Base-by-base conservation (phyloP, 768 basidiomycete species). In the Lactarius quietus region DNA sequence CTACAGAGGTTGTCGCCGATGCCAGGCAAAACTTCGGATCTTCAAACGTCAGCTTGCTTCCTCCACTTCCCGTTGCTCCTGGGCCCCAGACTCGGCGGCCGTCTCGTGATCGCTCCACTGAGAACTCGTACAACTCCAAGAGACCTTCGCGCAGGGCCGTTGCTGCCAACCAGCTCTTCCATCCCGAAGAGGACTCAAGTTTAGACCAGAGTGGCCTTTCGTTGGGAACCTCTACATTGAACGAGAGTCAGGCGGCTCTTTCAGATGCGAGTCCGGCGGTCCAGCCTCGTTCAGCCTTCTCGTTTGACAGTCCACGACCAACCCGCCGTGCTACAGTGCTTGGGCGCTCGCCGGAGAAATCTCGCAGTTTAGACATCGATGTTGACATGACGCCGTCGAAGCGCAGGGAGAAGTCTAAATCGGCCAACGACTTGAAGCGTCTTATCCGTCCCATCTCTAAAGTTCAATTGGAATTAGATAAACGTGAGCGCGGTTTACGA, bases 1-100 rank as follows among this genome's bases (percentile, higher is more conserved):
- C 48, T 23, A 57, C 74, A 93, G 91, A 84, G 78, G 90, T 92
- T 18, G 88, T 92, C 8, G 88, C 92, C 72, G 92, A 92, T 70
- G 86, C 91, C 17, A 81, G 87, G 48, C 85, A 88, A 72, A 88
- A 83, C 63, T 93, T 93, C 71, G 87, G 84, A 7, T 78, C 82
- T 3, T 78, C 78, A 0, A 78, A 76, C 28, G 78, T 73, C 69
- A 78, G 56, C 74, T 79, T 43, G 75, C 81, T 87, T 52, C 86
- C 87, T 12, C 81, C 89, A 17, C 82, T 90, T 31, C 89, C 90
- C 1, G 76, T 87, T 18, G 79, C 82, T 0, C 86, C 65, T 0
- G 65, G 65, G 38, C 65, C 65, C 17, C 65, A 66, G 26, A 66
- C 65, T 26, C 41, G 65, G 2, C 52, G 61, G 35, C 87, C 5